Percentiles rank a stretch among this genome's conserved stretches.
Conservation (phyloP, 108 stramenopile species). For the Fragilaria radians region DNA sequence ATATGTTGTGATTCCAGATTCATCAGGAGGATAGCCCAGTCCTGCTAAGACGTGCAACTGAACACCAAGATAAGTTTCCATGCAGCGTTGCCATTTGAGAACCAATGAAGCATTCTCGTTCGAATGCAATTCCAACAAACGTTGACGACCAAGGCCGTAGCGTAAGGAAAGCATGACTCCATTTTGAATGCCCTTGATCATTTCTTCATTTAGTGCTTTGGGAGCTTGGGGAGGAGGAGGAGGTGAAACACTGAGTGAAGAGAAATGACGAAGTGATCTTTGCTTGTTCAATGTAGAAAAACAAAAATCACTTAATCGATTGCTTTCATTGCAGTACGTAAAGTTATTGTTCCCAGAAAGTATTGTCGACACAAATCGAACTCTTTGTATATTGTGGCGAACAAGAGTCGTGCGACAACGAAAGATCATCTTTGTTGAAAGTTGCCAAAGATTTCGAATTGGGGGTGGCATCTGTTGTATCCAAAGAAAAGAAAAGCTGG, state of each 20-base stretch:
- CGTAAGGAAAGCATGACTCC: slow-evolving; percentile 46
- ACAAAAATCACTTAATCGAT: too few species aligned
- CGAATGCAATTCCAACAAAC: slow-evolving; percentile 34
- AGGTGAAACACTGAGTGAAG: background rate
- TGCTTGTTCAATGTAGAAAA: too few species aligned
- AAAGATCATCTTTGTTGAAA: too few species aligned
- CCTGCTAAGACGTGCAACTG: slow-evolving; percentile 69
- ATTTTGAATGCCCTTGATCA: slow-evolving; percentile 45
- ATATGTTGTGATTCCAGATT: slow-evolving; percentile 70
- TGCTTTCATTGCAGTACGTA: too few species aligned
- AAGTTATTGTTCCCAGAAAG: too few species aligned
- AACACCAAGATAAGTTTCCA: slow-evolving; percentile 64
- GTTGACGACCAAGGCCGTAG: slow-evolving; percentile 51
- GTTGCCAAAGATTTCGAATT: too few species aligned
- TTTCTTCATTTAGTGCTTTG: slow-evolving; percentile 37
- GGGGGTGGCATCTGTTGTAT: too few species aligned
- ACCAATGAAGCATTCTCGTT: slow-evolving; percentile 36
- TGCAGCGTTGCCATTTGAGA: slow-evolving; percentile 80
- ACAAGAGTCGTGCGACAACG: too few species aligned
- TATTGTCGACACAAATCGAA: too few species aligned
- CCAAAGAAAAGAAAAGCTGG: too few species aligned
- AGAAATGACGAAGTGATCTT: too few species aligned
- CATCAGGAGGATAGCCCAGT: slow-evolving; percentile 65
- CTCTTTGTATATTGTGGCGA: too few species aligned
- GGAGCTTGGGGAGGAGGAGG: slow-evolving; percentile 1